Base-by-base conservation (phyloP, 2,329 filamentous ascomycete species). In the Colletotrichum kahawae region DNA sequence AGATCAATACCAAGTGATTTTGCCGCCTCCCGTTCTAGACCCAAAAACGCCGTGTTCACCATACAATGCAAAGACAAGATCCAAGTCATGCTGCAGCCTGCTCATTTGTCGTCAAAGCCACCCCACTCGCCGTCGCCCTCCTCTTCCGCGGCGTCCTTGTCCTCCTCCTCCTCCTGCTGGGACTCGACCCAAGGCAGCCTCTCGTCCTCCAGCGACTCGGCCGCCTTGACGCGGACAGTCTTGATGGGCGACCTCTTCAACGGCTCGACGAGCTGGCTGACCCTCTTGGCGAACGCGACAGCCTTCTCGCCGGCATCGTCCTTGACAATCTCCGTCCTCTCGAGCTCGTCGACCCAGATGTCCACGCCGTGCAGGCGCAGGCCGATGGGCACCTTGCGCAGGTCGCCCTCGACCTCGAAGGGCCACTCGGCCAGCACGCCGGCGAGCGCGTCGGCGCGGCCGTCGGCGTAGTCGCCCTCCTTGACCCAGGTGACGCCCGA, bases 261-360 rank as follows among this genome's bases (percentile, higher is more conserved):
- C 63, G 82, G 86, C 82, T 90, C 87, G 36, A 95, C 86, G 38
- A 93, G 86, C 76, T 83, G 83, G 31, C 92, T 86, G 67, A 95
- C 77, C 36, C 80, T 82, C 71, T 88, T 85, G 29, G 93, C 79
- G 51, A 93, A 91, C 54, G 85, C 84, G 62, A 82, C 83, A 24
- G 83, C 85, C 34, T 79, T 80, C 7, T 80, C 80, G 5, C 80
- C 80, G 14, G 82, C 84, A 12, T 84, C 85, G 43, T 85, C 84
- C 14, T 70, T 79, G 27, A 92, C 78, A 43, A 90, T 87, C 68
- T 92, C 90, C 38, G 92, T 90, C 81, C 92, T 93, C 84, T 96
- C 94, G 79, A 96, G 84, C 88, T 98, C 96, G 83, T 98, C 97
- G 10, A 98, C 90, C 92, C 94, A 98, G 69, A 98, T 90, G 86